phyloP scores from a whole-genome alignment of 169 alveolate genomes.

The Plasmodium vinckei region DNA sequence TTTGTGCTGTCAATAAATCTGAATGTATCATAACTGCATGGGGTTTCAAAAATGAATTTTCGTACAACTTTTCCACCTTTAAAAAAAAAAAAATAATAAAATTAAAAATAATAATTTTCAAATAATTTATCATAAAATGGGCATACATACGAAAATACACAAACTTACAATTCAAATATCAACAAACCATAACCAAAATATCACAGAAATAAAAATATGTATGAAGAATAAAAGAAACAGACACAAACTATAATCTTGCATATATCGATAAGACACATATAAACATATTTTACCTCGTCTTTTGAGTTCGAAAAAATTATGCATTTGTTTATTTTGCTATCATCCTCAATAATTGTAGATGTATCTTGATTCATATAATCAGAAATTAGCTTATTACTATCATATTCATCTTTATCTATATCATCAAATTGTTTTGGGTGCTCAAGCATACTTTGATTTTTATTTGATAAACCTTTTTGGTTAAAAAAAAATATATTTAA shows the following conservation, averaged over 20 bases:
- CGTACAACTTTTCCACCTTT: conserved; percentile 64
- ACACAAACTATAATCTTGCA: too few relatives aligned
- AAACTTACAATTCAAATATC: too few relatives aligned
- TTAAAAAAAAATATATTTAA: conserved; percentile 65
- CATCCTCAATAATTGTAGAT: conserved; percentile 8
- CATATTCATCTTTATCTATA: background rate
- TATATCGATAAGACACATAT: too few relatives aligned
- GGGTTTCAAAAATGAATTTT: conserved; percentile 52
- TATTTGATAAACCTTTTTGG: conserved; percentile 8
- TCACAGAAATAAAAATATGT: too few relatives aligned
- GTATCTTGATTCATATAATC: conserved; percentile 17
- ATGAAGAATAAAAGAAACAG: too few relatives aligned
- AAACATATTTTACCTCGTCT: conserved; percentile 38
- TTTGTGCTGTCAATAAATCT: conserved; percentile 51
- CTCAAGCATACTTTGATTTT: conserved; percentile 4
- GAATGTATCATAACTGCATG: conserved; percentile 65
- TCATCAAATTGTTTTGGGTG: background rate
- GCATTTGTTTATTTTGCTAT: conserved; percentile 44
- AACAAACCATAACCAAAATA: too few relatives aligned
- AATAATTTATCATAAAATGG: too few relatives aligned
- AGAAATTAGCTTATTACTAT: conserved; percentile 12
- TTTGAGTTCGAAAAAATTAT: conserved; percentile 64
- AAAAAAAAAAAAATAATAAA: conserved; percentile 10
- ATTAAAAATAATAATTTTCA: too few relatives aligned
- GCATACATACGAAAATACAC: too few relatives aligned